Conservation (phyloP, 305 asterid genomes). For the Fraxinus sp. region DNA sequence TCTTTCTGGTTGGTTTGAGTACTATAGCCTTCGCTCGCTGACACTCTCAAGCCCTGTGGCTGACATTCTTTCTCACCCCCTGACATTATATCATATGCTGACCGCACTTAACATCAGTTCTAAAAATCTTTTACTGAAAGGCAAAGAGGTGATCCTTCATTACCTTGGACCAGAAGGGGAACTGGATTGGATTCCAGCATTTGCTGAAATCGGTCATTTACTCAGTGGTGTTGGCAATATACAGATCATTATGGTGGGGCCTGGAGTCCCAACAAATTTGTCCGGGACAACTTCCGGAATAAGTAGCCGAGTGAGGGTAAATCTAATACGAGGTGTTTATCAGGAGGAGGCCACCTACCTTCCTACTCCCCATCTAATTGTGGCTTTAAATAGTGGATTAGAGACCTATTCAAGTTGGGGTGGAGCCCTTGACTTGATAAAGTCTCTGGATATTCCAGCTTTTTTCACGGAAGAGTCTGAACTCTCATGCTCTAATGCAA, state of each 20-base stretch:
- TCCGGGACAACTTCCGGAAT: conserved; percentile 31
- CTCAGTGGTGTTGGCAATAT: conserved; percentile 31
- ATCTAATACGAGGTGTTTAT: conserved; percentile 22
- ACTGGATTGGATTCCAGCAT: conserved; percentile 40
- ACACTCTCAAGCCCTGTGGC: conserved; percentile 34
- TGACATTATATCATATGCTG: conserved; percentile 32
- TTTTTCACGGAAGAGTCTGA: conserved; percentile 33
- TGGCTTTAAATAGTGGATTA: conserved; percentile 34
- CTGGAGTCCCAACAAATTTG: conserved; percentile 34
- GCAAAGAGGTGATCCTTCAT: conserved; percentile 37
- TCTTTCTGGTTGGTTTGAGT: conserved; percentile 36
- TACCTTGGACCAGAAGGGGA: conserved; percentile 40
- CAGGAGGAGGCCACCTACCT: conserved; percentile 27
- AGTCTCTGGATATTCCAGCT: conserved; percentile 23
- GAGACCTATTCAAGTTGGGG: conserved; percentile 27
- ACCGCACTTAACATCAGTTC: conserved; percentile 29
- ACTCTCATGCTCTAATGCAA: conserved; percentile 30
- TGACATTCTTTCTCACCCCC: conserved; percentile 38
- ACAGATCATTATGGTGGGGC: conserved; percentile 35
- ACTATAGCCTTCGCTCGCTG: conserved; percentile 29
- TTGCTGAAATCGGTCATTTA: conserved; percentile 35
- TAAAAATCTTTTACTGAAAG: conserved; percentile 29
- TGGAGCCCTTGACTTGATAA: conserved; percentile 35
- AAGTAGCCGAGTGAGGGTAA: conserved; percentile 27
- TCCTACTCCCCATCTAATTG: conserved; percentile 24